A percentile compares a stretch with the other conserved stretches of the same genome.
Conservation (phyloP, 2,329 filamentous ascomycete genomes). For the Reticulascus tulasneorum region DNA sequence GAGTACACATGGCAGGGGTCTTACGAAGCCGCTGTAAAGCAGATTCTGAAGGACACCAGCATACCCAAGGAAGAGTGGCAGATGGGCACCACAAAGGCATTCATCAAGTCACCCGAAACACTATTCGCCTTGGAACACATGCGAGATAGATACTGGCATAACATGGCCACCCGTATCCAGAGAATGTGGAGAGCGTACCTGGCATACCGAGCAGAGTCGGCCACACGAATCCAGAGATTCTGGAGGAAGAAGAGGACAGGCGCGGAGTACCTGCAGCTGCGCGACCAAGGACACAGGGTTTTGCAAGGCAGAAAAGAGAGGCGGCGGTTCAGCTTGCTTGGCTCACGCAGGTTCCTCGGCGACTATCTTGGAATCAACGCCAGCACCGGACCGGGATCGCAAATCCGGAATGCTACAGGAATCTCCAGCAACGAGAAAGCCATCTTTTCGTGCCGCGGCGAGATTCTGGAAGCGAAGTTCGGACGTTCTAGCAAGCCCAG, state of each 20-base stretch:
- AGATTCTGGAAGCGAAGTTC: constrained; percentile 89
- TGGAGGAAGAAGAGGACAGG: constrained; percentile 93
- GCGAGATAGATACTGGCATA: constrained; percentile 98
- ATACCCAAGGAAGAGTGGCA: constrained; percentile 96
- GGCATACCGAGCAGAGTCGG: constrained; percentile 86
- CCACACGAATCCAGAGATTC: constrained; percentile 89
- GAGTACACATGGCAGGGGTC: constrained; percentile 96
- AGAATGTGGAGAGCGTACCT: constrained; percentile 96
- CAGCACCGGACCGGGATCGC: constrained; percentile 70
- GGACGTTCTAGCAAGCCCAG: constrained; percentile 93
- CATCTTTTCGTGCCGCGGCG: constrained; percentile 87
- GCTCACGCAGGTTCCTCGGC: constrained; percentile 86
- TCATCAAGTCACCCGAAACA: constrained; percentile 97
- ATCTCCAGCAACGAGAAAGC: constrained; percentile 69
- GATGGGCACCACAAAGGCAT: constrained; percentile 93
- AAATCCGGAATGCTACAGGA: constrained; percentile 71
- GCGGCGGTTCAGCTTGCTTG: constrained; percentile 83
- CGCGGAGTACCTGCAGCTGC: constrained; percentile 80
- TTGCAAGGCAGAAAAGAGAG: constrained; percentile 86
- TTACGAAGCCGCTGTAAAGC: constrained; percentile 78
- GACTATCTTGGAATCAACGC: constrained; percentile 92
- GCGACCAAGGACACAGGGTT: constrained; percentile 81
- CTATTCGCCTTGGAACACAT: constrained; percentile 96
- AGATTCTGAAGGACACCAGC: constrained; percentile 93
- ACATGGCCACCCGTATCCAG: constrained; percentile 98